Base-by-base conservation (phyloP, 305 asterid species). In the Fraxinus xanthoxyloides region DNA sequence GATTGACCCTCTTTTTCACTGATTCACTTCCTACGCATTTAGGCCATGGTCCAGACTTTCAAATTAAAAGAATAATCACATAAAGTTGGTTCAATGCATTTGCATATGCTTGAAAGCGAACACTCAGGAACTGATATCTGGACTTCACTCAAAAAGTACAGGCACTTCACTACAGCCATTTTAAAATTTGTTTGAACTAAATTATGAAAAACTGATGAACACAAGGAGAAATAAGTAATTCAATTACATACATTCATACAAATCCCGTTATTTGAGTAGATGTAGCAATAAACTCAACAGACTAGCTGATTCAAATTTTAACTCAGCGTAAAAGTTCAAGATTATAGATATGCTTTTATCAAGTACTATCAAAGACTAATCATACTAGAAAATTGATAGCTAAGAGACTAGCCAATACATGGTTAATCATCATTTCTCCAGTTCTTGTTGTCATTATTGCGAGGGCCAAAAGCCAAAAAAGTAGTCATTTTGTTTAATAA, bases 101-200 rank as follows among this genome's bases (percentile, higher is more conserved):
- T 15, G 67, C 23, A 76, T 7, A 46, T 43, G 67, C 79, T 40
- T 76, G 79, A 46, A 75, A 75, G 78, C 61, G 78, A 43, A 10
- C 63, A 35, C 56, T 21, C 54, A 36, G 54, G 31, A 17, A 36
- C n/a, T 35, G 54, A 36, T n/a, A n/a, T 65, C 35, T 65, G 32
- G 73, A 65, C 73, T 23, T 10, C 19, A 65, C 73, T 65, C 19
- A 65, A 65, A 65, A 9, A 10, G 73, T 65, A 8, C 35, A 65
- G 35, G 35, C 2, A 63, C 17, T 63, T 23, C 72, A 63, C 72
- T 63, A 10, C 72, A 24, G 72, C 17, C 72, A 34, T 74, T 36
- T 13, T 7, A 30, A 24, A 74, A 12, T 74, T 26, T 12, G n/a
- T 36, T 35, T 74, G 4, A 74, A 26, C 54, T 74, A 19, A 34